phyloP scores from a whole-genome alignment of 352 stramenopile species.

The Pythium utonaiense region DNA sequence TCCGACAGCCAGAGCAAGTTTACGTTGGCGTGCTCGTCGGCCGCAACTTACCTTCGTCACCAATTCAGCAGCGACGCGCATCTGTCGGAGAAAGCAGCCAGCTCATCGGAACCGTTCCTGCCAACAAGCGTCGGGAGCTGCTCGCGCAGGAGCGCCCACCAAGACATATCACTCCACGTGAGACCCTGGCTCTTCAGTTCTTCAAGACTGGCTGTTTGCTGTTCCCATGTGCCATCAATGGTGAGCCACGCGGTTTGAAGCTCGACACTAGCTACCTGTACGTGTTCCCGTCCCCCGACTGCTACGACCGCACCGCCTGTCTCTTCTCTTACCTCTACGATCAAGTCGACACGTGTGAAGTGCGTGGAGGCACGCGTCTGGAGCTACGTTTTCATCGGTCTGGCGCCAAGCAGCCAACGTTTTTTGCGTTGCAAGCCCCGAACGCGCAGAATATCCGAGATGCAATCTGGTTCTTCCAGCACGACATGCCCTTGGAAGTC shows the following conservation, averaged over 20 bases:
- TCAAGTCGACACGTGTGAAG: conserved; percentile 49
- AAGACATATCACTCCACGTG: conserved; percentile 34
- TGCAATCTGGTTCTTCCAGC: conserved; percentile 57
- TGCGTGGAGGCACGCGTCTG: conserved; percentile 29
- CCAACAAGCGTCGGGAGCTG: conserved; percentile 41
- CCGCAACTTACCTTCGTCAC: conserved; percentile 51
- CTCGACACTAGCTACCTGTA: conserved; percentile 46
- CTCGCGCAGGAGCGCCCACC: conserved; percentile 52
- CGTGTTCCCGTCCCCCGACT: conserved; percentile 55
- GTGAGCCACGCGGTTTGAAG: conserved; percentile 48
- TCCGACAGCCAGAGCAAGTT: conserved; percentile 38
- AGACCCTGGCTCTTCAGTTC: conserved; percentile 51
- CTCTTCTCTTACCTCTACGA: conserved; percentile 69
- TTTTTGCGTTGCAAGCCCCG: conserved; percentile 50
- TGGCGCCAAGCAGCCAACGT: conserved; percentile 52
- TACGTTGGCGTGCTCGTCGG: conserved; percentile 70
- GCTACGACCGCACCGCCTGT: conserved; percentile 54
- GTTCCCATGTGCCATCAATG: conserved; percentile 63
- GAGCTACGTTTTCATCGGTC: conserved; percentile 53
- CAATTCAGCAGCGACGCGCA: conserved; percentile 59
- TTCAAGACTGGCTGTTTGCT: conserved; percentile 42
- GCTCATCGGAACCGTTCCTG: conserved; percentile 28
- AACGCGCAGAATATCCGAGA: conserved; percentile 64
- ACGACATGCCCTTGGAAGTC: conserved; percentile 40
- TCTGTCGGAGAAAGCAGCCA: conserved; percentile 2